These are phyloP conservation scores for Piloderma croceum DNA, from an alignment of 768 basidiomycete species.

Conservation along the genomic window DNA sequence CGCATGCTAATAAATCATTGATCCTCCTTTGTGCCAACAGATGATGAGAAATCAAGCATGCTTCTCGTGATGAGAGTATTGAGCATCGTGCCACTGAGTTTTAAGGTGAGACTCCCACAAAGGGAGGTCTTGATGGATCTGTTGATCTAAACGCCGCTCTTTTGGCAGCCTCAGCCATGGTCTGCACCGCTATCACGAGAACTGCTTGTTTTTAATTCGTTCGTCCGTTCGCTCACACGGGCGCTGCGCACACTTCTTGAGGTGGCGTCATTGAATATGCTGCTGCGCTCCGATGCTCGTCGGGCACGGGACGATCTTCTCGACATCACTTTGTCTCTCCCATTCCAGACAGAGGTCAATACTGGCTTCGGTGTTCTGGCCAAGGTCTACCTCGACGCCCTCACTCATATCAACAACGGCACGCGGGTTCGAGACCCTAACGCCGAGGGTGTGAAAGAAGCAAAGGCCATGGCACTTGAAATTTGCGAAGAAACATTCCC, in stretches of 20 bases:
- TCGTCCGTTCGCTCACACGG: constrained; percentile 86
- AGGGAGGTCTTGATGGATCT: too few species aligned
- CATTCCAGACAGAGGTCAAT: constrained; percentile 95
- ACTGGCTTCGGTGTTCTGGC: constrained; percentile 97
- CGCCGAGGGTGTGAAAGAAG: constrained; percentile 73
- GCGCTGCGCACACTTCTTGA: constrained; percentile 88
- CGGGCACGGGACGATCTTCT: constrained; percentile 84
- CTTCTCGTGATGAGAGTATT: constrained; percentile 94
- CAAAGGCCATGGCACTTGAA: constrained; percentile 81
- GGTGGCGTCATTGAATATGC: constrained; percentile 87
- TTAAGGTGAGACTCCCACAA: constrained; percentile 71
- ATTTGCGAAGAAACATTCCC: constrained; percentile 93
- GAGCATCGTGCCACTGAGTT: constrained; percentile 90
- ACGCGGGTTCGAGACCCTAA: constrained; percentile 72
- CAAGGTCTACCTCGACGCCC: constrained; percentile 92
- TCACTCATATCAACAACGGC: constrained; percentile 81
- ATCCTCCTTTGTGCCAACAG: constrained; percentile 35
- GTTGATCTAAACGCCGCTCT: constrained; percentile 12
- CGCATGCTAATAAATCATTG: constrained; percentile 23
- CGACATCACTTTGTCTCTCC: constrained; percentile 87
- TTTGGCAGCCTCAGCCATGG: constrained; percentile 77
- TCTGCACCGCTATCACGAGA: constrained; percentile 95
- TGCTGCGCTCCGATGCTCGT: constrained; percentile 83
- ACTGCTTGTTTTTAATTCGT: constrained; percentile 96
- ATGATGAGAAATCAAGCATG: constrained; percentile 93